Base-by-base conservation (phyloP, 805 yeast species). In the Kluyveromyces aestuarii region DNA sequence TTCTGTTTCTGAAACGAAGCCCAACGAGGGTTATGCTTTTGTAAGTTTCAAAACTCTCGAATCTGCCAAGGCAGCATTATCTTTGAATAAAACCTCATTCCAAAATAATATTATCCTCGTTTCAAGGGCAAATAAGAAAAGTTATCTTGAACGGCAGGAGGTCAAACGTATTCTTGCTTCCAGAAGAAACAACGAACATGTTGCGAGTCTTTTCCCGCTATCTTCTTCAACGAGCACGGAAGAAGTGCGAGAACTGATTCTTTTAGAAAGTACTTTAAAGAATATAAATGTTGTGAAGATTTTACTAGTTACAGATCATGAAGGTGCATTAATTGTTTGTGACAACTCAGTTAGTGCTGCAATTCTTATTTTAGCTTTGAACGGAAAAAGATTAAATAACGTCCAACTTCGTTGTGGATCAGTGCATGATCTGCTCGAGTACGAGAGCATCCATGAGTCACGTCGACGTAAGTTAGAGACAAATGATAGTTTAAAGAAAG, bases 11-110 rank as follows among this genome's bases (percentile, higher is more conserved):
- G 37, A 40, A 11, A 67, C 63, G 1, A 57, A 68, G 8, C 52
- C 58, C 14, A 74, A 81, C 57, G 79, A 78, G 42, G 90, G 91
- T 0, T 81, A 74, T 61, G 95, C 83, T 0, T 84, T 86, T 58
- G 65, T 86, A 0, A 68, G 77, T 0, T 84, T 79, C 55, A 49
- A 57, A 2, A 62, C 64, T 0, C 59, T 63, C 8, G 72, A 69
- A 1, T 73, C 71, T 2, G 85, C 88, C 0, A 57, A 64, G 0
- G 59, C 60, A 3, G 80, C 87, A 0, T 52, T 81, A 11, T 58
- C 61, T 9, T 52, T 73, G 43, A 70, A 80, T 52, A 68, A 71
- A 8, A 54, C 65, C 0, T 61, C 64, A 2, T 51, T 83, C 1
- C 71, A 70, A 38, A 81, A 75, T 0, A 63, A 85, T 40, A 62